Conservation (phyloP, 2,329 filamentous ascomycete species). For the Proliferodiscus dingleyae region DNA sequence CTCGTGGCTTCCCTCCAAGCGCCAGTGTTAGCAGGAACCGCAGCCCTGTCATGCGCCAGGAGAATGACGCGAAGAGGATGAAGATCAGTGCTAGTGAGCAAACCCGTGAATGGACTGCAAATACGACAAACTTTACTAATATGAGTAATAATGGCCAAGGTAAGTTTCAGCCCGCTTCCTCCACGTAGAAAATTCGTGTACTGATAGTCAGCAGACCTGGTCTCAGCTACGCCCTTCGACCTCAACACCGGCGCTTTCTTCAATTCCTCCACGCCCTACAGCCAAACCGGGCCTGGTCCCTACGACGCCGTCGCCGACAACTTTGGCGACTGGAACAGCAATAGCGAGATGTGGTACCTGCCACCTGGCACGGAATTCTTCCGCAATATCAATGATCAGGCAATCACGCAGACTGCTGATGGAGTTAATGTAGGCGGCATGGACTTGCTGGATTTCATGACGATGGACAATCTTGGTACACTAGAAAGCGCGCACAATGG, state of each 20-base stretch:
- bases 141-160: slow-evolving; percentile 18
- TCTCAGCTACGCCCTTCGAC: slow-evolving; percentile 61
- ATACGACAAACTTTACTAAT: slow-evolving; percentile 21
- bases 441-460: slow-evolving; percentile 64
- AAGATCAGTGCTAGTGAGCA: slow-evolving; percentile 21
- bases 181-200: neutral
- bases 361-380: slow-evolving; percentile 60
- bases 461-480: slow-evolving; percentile 44
- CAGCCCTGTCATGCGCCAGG: slow-evolving; percentile 28
- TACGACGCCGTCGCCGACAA: slow-evolving; percentile 21
- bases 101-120: slow-evolving; percentile 28
- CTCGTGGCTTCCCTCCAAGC: slow-evolving; percentile 34
- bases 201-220: slow-evolving; percentile 31
- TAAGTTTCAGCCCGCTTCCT: slow-evolving; percentile 9
- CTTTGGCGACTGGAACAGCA: slow-evolving; percentile 27
- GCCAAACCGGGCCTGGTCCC: slow-evolving; percentile 18
- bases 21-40: slow-evolving; percentile 14
- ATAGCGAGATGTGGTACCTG: slow-evolving; percentile 60
- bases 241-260: slow-evolving; percentile 50
- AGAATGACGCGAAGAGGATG: slow-evolving; percentile 30
- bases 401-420: slow-evolving; percentile 62
- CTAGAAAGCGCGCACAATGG: slow-evolving; percentile 7
- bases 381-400: slow-evolving; percentile 58
- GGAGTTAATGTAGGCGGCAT: slow-evolving; percentile 63
- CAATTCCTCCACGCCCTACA: slow-evolving; percentile 35